Evolutionary conservation across 2,329 filamentous ascomycete genomes (phyloP), one percentile per base, ranked within the genome.

Genomic region (Epichloe sylvatica): DNA sequence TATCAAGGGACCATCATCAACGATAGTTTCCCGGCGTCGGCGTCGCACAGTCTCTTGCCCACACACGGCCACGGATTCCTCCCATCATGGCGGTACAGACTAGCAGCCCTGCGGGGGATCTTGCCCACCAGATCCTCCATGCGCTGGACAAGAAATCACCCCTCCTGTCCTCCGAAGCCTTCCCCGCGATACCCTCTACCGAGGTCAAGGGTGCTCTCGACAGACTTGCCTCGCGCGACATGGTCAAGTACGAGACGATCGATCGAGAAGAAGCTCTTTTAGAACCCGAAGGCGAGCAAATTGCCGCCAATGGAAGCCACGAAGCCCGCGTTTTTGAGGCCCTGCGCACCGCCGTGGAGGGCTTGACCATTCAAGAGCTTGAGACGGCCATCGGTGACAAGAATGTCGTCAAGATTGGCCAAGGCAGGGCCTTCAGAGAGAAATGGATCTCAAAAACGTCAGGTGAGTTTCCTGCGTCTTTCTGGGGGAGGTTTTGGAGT

Each of bases 401-500:
- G 66, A 81, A 72, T 45, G 83, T 79, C 42, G 75, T 83, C 46
- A 91, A 87, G 70, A 74, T 96, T 53, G 92, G 92, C n/a, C 85
- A 92, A 65, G 89, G 89, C 59, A 94, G 92, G 71, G 91, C 91
- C 35, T 95, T 97, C 73, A 94, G 79, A 63, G 77, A 81, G 66
- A 83, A 82, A 63, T 85, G 81, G 81, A 83, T 84, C 54, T 64
- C 68, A 12, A 83, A 80, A 68, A 77, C 74, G 75, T 76, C 54
- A 74, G 73, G 61, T 65, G 79, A 47, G 68, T 21, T 6, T 44
- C 6, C 13, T 77, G 45, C 73, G 13, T 9, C 17, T 39, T 38
- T 36, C 9, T 15, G 5, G 21, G 23, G 23, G 23, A 2, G 3
- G 2, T n/a, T 19, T 4, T 11, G 3, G 12, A 5, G 21, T 51